These are phyloP conservation scores for Coniochaeta sp. DNA, from an alignment of 2,329 filamentous ascomycete genomes.

Conservation along the genomic window DNA sequence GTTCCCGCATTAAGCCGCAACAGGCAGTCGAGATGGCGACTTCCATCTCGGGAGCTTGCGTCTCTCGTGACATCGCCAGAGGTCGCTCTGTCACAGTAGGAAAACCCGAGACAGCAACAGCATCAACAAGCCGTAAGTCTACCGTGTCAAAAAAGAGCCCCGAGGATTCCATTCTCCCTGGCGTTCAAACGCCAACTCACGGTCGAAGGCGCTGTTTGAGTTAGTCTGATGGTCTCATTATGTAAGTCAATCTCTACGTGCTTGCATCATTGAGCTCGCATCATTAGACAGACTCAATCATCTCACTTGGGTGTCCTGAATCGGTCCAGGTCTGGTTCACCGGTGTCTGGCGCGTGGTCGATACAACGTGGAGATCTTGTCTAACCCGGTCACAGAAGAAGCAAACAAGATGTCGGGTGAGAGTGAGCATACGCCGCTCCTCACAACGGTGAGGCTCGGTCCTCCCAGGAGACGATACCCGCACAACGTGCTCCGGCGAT, in stretches of 20 bases:
- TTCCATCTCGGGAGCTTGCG: not conserved
- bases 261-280: too few species aligned
- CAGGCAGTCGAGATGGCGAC: not conserved
- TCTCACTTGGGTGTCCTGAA: not conserved
- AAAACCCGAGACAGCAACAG: not conserved
- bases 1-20: not conserved
- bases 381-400: not conserved
- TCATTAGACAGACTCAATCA: not conserved
- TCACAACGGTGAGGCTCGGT: not conserved
- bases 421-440: slow-evolving; percentile 2
- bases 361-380: not conserved
- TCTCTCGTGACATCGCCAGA: not conserved
- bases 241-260: not conserved
- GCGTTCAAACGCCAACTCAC: not conserved
- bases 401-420: not conserved
- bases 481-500: not conserved
- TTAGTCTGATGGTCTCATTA: not conserved
- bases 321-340: not conserved
- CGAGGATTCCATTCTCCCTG: not conserved
- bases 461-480: not conserved
- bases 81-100: not conserved
- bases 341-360: not conserved
- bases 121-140: too few species aligned
- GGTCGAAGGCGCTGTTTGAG: not conserved
- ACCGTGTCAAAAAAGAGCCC: not conserved